A percentile compares a stretch with the other conserved stretches of the same genome.
phyloP scores from a whole-genome alignment of 495 filamentous ascomycete genomes.

The Pyrenula massariospora region DNA sequence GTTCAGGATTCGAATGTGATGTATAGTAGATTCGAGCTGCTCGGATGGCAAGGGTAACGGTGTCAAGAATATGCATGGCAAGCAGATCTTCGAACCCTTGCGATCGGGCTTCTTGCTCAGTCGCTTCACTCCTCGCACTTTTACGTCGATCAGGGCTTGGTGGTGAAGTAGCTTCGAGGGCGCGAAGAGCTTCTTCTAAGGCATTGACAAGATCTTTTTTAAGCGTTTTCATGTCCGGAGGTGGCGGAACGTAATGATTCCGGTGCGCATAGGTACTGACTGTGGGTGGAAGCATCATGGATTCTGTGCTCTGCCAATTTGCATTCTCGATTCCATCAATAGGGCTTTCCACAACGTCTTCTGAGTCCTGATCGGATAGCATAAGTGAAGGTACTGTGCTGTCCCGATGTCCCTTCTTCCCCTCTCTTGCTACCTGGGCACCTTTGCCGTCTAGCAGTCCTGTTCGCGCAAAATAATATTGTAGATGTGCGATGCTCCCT shows the following conservation, averaged over 20 bases:
- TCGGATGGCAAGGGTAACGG: conserved; percentile 85
- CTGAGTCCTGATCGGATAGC: conserved; percentile 4
- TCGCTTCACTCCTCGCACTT: conserved; percentile 20
- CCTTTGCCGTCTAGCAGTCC: conserved; percentile 90
- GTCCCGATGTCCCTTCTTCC: conserved; percentile 40
- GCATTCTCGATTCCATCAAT: conserved; percentile 32
- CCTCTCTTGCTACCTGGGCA: conserved; percentile 62
- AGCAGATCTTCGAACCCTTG: conserved; percentile 75
- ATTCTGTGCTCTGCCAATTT: conserved; percentile 48
- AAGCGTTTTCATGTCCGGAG: conserved; percentile 68
- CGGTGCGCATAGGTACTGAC: conserved; percentile 91
- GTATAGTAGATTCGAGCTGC: conserved; percentile 95
- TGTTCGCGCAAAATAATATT: conserved; percentile 96
- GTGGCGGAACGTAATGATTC: conserved; percentile 73
- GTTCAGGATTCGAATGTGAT: conserved; percentile 66
- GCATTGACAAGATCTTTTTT: conserved; percentile 61
- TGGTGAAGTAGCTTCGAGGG: conserved; percentile 40
- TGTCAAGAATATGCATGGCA: conserved; percentile 81
- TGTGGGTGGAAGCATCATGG: conserved; percentile 82
- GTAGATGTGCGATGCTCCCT: conserved; percentile 91
- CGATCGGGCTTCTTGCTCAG: conserved; percentile 14
- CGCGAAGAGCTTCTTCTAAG: conserved; percentile 55
- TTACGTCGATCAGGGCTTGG: conserved; percentile 11
- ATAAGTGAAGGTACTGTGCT: conserved; percentile 1
- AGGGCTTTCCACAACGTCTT: not conserved